Percentiles rank a stretch among this genome's conserved stretches.
Evolutionary conservation across 2,329 filamentous ascomycete genomes (phyloP).

Genomic region (Ophiocordyceps camponoti-floridani): DNA sequence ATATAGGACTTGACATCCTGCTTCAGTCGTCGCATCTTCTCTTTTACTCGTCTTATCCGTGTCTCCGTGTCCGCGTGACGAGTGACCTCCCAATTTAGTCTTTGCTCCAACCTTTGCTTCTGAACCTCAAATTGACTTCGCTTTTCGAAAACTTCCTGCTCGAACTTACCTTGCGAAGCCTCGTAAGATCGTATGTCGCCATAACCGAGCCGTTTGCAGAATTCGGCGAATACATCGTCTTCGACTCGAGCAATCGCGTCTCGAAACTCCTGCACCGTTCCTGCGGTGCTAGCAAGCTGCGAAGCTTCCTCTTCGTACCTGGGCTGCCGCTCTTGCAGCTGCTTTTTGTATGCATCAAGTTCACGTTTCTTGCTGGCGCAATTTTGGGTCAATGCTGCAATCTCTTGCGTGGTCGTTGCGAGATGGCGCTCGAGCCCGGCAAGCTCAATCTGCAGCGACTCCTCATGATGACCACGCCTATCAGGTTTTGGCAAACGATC

Average conservation of each 20-base stretch:
- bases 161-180: constrained; percentile 76
- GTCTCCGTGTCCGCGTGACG: constrained; percentile 39
- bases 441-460: constrained; percentile 63
- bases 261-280: constrained; percentile 32
- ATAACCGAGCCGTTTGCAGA: constrained; percentile 78
- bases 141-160: constrained; percentile 78
- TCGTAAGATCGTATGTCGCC: constrained; percentile 84
- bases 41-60: constrained; percentile 52
- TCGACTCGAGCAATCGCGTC: constrained; percentile 62
- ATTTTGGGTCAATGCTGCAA: constrained; percentile 66
- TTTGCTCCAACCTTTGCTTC: constrained; percentile 51
- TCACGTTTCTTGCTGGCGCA: constrained; percentile 71
- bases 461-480: constrained; percentile 59
- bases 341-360: constrained; percentile 51
- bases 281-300: constrained; percentile 41
- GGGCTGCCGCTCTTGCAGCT: constrained; percentile 59
- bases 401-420: constrained; percentile 53
- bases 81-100: constrained; percentile 37
- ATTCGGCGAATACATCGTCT: constrained; percentile 70
- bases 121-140: constrained; percentile 77
- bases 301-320: constrained; percentile 58
- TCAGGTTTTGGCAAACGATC: constrained; percentile 64
- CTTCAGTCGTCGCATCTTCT: constrained; percentile 46
- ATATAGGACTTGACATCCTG: constrained; percentile 53
- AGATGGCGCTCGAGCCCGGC: constrained; percentile 63